Evolutionary conservation across 257 asterid genomes (phyloP).

Genomic region (Ajuga chamaepitys): DNA sequence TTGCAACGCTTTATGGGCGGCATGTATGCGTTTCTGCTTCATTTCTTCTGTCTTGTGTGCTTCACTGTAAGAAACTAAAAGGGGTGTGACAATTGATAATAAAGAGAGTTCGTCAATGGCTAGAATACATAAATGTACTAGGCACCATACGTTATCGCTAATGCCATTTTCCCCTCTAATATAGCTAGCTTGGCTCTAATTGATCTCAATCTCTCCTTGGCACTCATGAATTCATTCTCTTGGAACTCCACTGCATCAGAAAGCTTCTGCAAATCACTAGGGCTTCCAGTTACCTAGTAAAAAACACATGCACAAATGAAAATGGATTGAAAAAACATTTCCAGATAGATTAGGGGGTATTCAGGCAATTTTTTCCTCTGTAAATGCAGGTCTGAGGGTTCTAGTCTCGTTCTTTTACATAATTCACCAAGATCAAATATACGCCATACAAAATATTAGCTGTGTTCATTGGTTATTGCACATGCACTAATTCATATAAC

Average conservation of each 20-base stretch:
- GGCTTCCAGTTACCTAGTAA: conserved; percentile 42
- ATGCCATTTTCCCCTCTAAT: conserved; percentile 72
- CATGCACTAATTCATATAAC: not conserved
- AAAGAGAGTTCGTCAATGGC: not conserved
- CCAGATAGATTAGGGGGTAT: not conserved
- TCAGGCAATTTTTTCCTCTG: not conserved
- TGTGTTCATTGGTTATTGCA: not conserved
- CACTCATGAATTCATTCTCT: conserved; percentile 65
- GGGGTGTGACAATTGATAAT: not conserved
- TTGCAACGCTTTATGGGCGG: conserved; percentile 51
- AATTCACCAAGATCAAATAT: not conserved
- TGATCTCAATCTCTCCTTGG: conserved; percentile 60
- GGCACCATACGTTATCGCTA: conserved; percentile 46
- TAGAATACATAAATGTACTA: conserved; percentile 3
- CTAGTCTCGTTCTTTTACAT: not conserved
- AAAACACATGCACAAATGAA: not conserved
- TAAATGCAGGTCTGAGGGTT: not conserved
- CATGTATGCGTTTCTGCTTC: conserved; percentile 55
- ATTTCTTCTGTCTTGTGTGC: conserved; percentile 41
- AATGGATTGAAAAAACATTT: not conserved
- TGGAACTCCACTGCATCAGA: conserved; percentile 81
- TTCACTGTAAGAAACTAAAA: conserved; percentile 41
- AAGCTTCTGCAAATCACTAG: conserved; percentile 38
- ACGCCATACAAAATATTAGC: not conserved
- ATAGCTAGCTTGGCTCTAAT: conserved; percentile 69